Evolutionary conservation across 139 green algal genomes (phyloP).

Genomic region (Chlorella sp.): DNA sequence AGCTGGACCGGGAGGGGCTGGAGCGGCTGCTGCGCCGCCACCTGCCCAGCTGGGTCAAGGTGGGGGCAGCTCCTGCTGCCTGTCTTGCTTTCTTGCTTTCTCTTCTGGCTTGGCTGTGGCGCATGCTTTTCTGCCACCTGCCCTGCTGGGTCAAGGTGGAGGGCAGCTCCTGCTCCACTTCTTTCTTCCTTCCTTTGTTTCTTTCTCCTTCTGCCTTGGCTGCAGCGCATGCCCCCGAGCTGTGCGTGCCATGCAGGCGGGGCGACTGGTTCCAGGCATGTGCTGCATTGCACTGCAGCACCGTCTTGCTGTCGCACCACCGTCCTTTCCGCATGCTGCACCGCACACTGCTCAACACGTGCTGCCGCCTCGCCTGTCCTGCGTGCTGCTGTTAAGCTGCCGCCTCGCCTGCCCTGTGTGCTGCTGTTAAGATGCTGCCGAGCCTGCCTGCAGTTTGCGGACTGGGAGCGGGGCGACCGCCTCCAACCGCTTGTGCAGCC

Average conservation of each 20-base stretch:
- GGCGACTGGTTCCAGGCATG: neutral
- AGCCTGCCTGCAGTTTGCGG: neutral
- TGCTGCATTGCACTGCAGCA: slow-evolving; percentile 23
- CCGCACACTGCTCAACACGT: no score
- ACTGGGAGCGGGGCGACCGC: slow-evolving; percentile 19
- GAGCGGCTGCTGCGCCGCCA: slow-evolving; percentile 24
- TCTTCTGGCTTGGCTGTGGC: no score
- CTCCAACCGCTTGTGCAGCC: slow-evolving; percentile 26
- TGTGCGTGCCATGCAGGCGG: no score
- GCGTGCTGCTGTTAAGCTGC: no score
- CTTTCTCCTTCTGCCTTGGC: no score
- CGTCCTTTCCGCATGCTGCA: neutral
- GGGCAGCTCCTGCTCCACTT: no score
- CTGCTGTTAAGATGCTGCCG: no score
- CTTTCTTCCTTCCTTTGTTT: no score
- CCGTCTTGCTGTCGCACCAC: neutral
- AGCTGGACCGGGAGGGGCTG: slow-evolving; percentile 40
- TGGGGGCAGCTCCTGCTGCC: no score
- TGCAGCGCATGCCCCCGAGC: no score
- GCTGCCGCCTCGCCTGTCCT: no score
- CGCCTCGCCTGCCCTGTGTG: neutral
- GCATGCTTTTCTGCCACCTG: neutral
- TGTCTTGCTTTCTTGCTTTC: no score
- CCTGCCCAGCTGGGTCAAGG: slow-evolving; percentile 48
- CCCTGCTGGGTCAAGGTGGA: slow-evolving; percentile 44